phyloP scores from a whole-genome alignment of 345 rosid genomes.

The Noccaea caerulescens region DNA sequence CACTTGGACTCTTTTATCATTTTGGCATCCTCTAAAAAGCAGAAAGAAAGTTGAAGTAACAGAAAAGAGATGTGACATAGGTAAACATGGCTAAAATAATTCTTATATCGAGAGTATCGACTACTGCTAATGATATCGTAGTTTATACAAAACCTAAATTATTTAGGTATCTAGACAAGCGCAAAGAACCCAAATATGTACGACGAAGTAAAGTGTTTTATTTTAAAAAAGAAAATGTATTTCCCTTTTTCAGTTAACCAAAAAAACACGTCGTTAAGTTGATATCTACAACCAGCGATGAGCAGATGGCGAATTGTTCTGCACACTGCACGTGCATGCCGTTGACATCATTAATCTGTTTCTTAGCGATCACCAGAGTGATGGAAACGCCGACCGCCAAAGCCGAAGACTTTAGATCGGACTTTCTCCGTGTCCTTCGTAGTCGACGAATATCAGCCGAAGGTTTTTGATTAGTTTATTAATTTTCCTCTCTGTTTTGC shows the following conservation, averaged over 20 bases:
- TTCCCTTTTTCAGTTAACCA: background rate
- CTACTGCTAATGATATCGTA: background rate
- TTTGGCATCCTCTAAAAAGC: background rate
- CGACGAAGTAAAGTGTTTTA: background rate
- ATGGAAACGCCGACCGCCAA: slow-evolving; percentile 37
- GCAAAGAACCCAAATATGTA: background rate
- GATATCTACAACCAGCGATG: background rate
- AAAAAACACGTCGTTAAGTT: background rate
- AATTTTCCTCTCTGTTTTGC: background rate
- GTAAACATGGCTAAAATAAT: background rate
- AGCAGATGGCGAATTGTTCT: slow-evolving; percentile 9
- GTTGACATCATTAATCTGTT: slow-evolving; percentile 18
- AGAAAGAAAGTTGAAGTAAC: background rate
- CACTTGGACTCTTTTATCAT: background rate
- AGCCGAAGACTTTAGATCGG: slow-evolving; percentile 50
- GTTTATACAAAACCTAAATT: background rate
- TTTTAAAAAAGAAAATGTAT: background rate
- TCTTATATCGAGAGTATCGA: too few relatives aligned
- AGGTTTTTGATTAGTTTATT: slow-evolving; percentile 44
- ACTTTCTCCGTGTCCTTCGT: slow-evolving; percentile 59
- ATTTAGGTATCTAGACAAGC: background rate
- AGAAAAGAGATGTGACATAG: background rate
- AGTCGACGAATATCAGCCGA: slow-evolving; percentile 51
- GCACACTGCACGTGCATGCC: slow-evolving; percentile 15
- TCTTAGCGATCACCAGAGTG: slow-evolving; percentile 11